A percentile compares a stretch with the other conserved stretches of the same genome.
Evolutionary conservation across 495 filamentous ascomycete species (phyloP).

Genomic region (Neurospora hispaniola): DNA sequence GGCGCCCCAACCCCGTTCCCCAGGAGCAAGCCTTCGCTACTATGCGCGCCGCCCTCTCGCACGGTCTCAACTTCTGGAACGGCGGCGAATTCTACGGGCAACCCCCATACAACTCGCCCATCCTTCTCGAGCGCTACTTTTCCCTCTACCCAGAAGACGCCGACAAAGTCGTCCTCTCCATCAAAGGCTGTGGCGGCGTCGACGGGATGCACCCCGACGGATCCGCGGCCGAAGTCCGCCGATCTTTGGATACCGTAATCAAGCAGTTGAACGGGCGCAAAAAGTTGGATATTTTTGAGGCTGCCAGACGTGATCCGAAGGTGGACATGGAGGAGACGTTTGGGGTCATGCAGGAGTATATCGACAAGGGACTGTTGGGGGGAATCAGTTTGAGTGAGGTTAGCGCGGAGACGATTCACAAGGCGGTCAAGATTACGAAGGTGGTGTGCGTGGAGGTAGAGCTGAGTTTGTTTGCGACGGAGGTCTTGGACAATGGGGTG

Average conservation of each 20-base stretch:
- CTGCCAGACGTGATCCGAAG: constrained; percentile 58
- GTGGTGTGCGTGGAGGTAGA: constrained; percentile 74
- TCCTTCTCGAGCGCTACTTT: constrained; percentile 58
- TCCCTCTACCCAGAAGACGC: constrained; percentile 59
- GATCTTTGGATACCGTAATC: constrained; percentile 58
- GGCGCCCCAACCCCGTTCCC: constrained; percentile 48
- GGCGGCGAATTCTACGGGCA: constrained; percentile 72
- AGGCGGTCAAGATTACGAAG: constrained; percentile 53
- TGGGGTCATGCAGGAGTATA: constrained; percentile 45
- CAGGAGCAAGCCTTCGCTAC: constrained; percentile 56
- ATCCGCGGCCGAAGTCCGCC: constrained; percentile 49
- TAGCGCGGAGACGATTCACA: constrained; percentile 60
- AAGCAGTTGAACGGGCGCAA: constrained; percentile 59
- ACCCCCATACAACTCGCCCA: constrained; percentile 53
- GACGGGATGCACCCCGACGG: constrained; percentile 38
- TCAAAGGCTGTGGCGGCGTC: constrained; percentile 48
- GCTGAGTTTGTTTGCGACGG: constrained; percentile 56
- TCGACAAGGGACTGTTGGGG: constrained; percentile 67
- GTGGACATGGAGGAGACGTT: constrained; percentile 40
- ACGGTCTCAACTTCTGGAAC: constrained; percentile 68
- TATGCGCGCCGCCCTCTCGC: constrained; percentile 53
- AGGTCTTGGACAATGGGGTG: constrained; percentile 66
- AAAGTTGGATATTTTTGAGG: constrained; percentile 74
- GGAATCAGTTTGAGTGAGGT: constrained; percentile 73
- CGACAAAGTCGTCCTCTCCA: constrained; percentile 50